These are phyloP conservation scores for Pestalotiopsis sp. DNA, from an alignment of 2,329 filamentous ascomycete species.

Conservation along the genomic window DNA sequence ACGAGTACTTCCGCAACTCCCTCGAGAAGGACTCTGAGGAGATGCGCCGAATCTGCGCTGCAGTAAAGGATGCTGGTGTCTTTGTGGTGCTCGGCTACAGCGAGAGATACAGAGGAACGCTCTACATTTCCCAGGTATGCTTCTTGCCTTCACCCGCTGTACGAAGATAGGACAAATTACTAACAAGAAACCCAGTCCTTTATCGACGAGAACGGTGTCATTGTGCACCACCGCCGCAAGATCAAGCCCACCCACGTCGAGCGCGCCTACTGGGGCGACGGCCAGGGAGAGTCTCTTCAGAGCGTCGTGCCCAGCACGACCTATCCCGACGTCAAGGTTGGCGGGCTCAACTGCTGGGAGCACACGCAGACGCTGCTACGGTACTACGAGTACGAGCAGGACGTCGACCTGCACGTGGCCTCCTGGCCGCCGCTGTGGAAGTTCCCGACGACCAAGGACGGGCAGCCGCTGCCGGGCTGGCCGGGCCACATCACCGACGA, in stretches of 20 bases:
- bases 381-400: constrained; percentile 36
- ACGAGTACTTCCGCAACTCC: constrained; percentile 36
- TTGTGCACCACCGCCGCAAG: constrained; percentile 49
- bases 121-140: constrained; percentile 27
- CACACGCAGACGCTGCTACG: constrained; percentile 45
- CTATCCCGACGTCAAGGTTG: constrained; percentile 51
- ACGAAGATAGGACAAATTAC: neutral
- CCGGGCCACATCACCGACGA: neutral
- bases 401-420: constrained; percentile 34
- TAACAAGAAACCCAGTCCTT: constrained; percentile 41
- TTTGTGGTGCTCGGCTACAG: constrained; percentile 51
- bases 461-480: neutral
- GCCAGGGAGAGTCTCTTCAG: constrained; percentile 54
- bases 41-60: constrained; percentile 42
- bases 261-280: constrained; percentile 54
- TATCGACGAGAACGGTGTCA: constrained; percentile 48
- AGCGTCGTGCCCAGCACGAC: constrained; percentile 43
- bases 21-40: constrained; percentile 39
- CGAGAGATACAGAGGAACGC: constrained; percentile 42
- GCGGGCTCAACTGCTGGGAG: constrained; percentile 49
- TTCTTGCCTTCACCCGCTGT: neutral
- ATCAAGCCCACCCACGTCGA: constrained; percentile 54
- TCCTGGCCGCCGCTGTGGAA: constrained; percentile 26
- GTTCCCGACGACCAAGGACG: neutral
- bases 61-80: constrained; percentile 43